Conservation (phyloP, 257 asterid species). For the Solanum tacnaense region DNA sequence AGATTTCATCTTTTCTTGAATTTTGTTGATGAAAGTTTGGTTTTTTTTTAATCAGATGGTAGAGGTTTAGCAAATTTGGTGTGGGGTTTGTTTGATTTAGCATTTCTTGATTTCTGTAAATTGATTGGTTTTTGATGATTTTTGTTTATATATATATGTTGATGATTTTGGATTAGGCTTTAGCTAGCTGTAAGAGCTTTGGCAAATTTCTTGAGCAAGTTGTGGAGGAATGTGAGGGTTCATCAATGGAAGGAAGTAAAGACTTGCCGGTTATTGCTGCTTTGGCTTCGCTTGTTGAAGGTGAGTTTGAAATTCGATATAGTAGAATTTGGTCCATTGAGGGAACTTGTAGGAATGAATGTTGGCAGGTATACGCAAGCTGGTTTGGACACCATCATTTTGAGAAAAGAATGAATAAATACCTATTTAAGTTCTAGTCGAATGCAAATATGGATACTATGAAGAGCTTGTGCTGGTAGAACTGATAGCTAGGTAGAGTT, state of each 20-base stretch:
- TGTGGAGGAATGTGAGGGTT: constrained; percentile 36
- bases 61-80: background rate
- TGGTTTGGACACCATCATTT: background rate
- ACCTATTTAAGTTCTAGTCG: background rate
- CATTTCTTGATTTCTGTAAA: background rate
- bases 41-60: background rate
- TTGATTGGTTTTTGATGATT: background rate
- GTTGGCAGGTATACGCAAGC: background rate
- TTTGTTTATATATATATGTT: background rate
- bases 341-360: background rate
- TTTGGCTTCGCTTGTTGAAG: constrained; percentile 49
- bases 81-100: background rate
- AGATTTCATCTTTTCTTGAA: background rate
- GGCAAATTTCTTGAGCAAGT: constrained; percentile 32
- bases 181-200: constrained; percentile 74
- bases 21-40: background rate
- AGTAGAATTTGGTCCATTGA: background rate
- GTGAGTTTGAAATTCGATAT: constrained; percentile 16
- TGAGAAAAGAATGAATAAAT: background rate
- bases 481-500: background rate
- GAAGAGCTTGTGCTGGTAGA: background rate
- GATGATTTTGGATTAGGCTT: constrained; percentile 34
- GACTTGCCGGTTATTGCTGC: constrained; percentile 47
- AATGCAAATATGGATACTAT: background rate
- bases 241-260: constrained; percentile 28